Percentiles rank a stretch among this genome's conserved stretches.
These are phyloP conservation scores for Fomitopsis pulvina DNA, from an alignment of 768 basidiomycete genomes.

Conservation along the genomic window DNA sequence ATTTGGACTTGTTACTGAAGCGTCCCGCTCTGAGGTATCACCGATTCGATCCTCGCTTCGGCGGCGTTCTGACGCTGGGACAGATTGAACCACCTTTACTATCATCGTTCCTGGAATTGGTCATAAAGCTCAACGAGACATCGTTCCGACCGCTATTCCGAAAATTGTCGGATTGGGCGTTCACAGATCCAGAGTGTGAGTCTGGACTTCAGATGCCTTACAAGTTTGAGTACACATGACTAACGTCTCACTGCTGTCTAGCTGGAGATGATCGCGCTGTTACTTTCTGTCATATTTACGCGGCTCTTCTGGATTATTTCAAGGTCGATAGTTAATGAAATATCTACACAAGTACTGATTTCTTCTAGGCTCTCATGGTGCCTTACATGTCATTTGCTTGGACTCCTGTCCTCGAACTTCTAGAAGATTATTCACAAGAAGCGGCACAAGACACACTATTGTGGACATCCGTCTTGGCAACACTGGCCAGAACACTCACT, in stretches of 20 bases:
- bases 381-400: constrained; percentile 84
- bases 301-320: constrained; percentile 76
- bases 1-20: constrained; percentile 43
- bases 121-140: constrained; percentile 88
- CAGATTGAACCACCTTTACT: constrained; percentile 54
- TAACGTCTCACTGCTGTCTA: neutral
- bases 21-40: neutral
- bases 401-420: constrained; percentile 54
- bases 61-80: neutral
- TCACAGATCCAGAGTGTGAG: constrained; percentile 48
- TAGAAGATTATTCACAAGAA: constrained; percentile 42
- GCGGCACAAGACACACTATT: constrained; percentile 34
- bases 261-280: constrained; percentile 36
- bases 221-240: neutral
- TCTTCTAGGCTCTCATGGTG: constrained; percentile 68
- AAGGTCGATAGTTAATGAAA: constrained; percentile 43
- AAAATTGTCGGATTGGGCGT: constrained; percentile 92
- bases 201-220: neutral
- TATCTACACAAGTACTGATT: neutral
- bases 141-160: constrained; percentile 91
- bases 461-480: constrained; percentile 53
- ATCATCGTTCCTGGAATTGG: constrained; percentile 79
- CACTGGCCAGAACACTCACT: constrained; percentile 38
- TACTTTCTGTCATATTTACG: constrained; percentile 72
- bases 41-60: neutral